Evolutionary conservation across 1,284 basidiomycete species (phyloP), one percentile per base, ranked within the genome.

Genomic region (Caloboletus firmus): DNA sequence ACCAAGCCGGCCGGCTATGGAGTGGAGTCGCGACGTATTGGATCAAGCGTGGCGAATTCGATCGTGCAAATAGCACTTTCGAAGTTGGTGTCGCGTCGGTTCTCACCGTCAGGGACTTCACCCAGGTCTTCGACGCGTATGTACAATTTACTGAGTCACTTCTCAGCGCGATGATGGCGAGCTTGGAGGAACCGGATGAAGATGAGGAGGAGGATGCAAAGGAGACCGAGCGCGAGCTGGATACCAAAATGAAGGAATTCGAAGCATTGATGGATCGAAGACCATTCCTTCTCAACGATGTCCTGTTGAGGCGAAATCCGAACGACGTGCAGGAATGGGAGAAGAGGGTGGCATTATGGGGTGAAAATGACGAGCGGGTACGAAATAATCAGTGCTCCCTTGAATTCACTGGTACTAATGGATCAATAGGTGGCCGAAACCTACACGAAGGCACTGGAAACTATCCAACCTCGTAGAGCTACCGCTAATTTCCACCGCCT

Each of bases 311-410:
- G 53, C 79, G 97, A 62, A 99, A 99, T 76, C 93, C 94, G 1
- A 93, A 98, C 66, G 97, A 99, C 65, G 96, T 99, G 0, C 95
- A 97, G 64, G 97, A 99, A 71, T 99, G 97, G 97, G 96, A 98
- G 76, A 99, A 99, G 75, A 80, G 95, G 11, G 85, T 98, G n/a
- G 93, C 93, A 4, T 74, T 99, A 39, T 95, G 88, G 82, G 96
- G 91, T 13, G 88, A 93, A 48, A 84, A 98, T 63, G 96, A 99
- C 69, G 92, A 90, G 62, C 95, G 95, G 79, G 89, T 89, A 62
- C 26, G 72, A 32, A 44, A 28, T 13, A 7, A 26, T 39, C 15
- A 11, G 1, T 20, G 13, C 8, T 34, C 34, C 28, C 35, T 48
- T 22, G 49, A 53, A 44, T 44, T 54, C 15, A 51, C 42, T 26